Conservation (phyloP, 345 rosid genomes). For the Eucalyptus tenuipes region DNA sequence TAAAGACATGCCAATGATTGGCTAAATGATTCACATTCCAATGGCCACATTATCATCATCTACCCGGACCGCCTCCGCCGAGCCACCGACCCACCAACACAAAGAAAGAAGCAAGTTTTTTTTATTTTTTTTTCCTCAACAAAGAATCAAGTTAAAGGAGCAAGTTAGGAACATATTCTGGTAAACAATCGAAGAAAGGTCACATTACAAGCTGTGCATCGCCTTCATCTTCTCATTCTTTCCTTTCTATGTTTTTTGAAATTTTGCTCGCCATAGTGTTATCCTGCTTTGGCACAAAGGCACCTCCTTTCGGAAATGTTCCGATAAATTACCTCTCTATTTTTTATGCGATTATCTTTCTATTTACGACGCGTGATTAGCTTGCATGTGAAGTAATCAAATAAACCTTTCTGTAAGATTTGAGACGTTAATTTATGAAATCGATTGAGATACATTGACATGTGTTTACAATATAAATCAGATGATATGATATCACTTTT, state of each 20-base stretch:
- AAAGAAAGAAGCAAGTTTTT: not conserved
- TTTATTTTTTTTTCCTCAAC: not conserved
- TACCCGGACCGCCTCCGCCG: not conserved
- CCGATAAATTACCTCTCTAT: too few relatives aligned
- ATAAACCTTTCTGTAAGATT: accelerated
- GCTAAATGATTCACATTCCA: not conserved
- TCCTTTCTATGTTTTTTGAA: too few relatives aligned
- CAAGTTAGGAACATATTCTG: not conserved
- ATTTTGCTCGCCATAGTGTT: too few relatives aligned
- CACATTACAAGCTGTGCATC: too few relatives aligned
- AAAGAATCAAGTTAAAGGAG: not conserved
- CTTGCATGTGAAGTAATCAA: accelerated
- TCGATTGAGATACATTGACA: too few relatives aligned
- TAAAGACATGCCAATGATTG: not conserved
- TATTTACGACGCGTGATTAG: accelerated
- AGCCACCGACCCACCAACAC: not conserved
- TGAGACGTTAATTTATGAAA: accelerated
- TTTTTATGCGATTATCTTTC: too few relatives aligned
- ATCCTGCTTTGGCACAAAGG: too few relatives aligned
- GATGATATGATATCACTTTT: too few relatives aligned
- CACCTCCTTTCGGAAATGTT: too few relatives aligned
- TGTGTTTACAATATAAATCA: accelerated
- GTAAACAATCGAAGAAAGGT: not conserved
- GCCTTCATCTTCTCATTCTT: too few relatives aligned
- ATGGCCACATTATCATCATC: not conserved